These are phyloP conservation scores for Calycina marina DNA, from an alignment of 2,329 filamentous ascomycete genomes.

Conservation along the genomic window DNA sequence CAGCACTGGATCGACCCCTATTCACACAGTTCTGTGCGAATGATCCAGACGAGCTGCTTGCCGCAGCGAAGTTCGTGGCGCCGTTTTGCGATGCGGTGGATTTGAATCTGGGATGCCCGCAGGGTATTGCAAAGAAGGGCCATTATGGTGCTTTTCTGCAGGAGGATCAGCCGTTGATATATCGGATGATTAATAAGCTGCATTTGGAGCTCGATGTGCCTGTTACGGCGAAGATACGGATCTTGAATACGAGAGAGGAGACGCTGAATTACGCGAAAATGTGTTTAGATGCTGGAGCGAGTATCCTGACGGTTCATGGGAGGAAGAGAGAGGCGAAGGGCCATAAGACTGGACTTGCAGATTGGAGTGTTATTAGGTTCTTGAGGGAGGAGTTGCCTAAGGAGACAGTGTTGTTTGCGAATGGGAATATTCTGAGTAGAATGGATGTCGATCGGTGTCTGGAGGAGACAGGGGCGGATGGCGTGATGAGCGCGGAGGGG, in stretches of 20 bases:
- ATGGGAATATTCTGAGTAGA: conserved; percentile 79
- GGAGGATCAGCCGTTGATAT: conserved; percentile 77
- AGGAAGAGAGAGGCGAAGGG: conserved; percentile 85
- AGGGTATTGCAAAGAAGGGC: conserved; percentile 83
- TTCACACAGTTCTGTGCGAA: conserved; percentile 97
- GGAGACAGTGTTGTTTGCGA: conserved; percentile 91
- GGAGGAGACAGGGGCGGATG: conserved; percentile 74
- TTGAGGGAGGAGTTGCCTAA: conserved; percentile 68
- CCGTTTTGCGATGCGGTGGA: conserved; percentile 93
- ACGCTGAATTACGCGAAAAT: conserved; percentile 82
- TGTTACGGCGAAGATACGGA: conserved; percentile 87
- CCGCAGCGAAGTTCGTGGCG: conserved; percentile 62
- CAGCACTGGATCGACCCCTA: conserved; percentile 68
- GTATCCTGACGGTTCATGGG: conserved; percentile 86
- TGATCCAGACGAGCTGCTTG: conserved; percentile 64
- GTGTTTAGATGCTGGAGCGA: conserved; percentile 76
- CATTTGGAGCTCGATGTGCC: conserved; percentile 67
- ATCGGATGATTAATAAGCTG: conserved; percentile 67
- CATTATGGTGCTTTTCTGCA: conserved; percentile 91
- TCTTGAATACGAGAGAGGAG: conserved; percentile 73
- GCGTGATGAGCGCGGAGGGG: conserved; percentile 89
- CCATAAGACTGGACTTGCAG: conserved; percentile 82
- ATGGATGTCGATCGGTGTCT: conserved; percentile 68
- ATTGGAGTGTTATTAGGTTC: conserved; percentile 77
- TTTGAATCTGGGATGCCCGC: conserved; percentile 87